Conservation (phyloP, 768 basidiomycete species). For the Boletales sp. region DNA sequence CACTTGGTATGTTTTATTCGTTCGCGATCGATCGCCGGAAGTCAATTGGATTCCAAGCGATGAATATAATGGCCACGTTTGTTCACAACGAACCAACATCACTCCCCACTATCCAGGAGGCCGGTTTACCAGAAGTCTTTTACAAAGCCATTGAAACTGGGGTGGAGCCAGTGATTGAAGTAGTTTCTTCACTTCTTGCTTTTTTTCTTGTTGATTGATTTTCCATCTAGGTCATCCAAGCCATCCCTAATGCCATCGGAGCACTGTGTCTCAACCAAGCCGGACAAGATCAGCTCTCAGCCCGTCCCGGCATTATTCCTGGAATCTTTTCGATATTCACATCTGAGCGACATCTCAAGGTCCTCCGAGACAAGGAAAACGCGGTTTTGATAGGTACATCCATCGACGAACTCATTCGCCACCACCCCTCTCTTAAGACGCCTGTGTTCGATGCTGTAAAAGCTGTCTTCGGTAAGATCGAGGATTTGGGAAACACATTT, state of each 20-base stretch:
- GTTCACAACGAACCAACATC: slow-evolving; percentile 99
- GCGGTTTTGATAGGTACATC: slow-evolving; percentile 83
- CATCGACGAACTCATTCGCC: slow-evolving; percentile 93
- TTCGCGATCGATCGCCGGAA: not conserved
- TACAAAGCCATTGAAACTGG: slow-evolving; percentile 82
- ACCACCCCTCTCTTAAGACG: slow-evolving; percentile 85
- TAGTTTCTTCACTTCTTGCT: slow-evolving; percentile 26
- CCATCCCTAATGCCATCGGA: slow-evolving; percentile 92
- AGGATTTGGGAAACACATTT: slow-evolving; percentile 65
- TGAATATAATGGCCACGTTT: slow-evolving; percentile 95
- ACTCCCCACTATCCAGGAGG: slow-evolving; percentile 88
- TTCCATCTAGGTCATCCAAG: slow-evolving; percentile 70
- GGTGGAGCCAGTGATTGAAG: slow-evolving; percentile 86
- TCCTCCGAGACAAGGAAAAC: slow-evolving; percentile 90
- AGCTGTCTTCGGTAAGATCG: slow-evolving; percentile 65
- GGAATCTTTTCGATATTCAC: slow-evolving; percentile 84
- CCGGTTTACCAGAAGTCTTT: slow-evolving; percentile 82
- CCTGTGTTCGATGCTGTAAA: slow-evolving; percentile 77
- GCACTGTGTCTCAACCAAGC: slow-evolving; percentile 92
- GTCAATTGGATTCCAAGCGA: slow-evolving; percentile 41
- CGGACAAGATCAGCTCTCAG: slow-evolving; percentile 77
- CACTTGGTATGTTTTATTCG: slow-evolving; percentile 57
- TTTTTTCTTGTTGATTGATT: not conserved
- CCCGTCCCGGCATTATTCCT: slow-evolving; percentile 78
- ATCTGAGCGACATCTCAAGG: slow-evolving; percentile 76